Conservation (phyloP, 2,329 filamentous ascomycete species). For the Pseudopithomyces maydicus region DNA sequence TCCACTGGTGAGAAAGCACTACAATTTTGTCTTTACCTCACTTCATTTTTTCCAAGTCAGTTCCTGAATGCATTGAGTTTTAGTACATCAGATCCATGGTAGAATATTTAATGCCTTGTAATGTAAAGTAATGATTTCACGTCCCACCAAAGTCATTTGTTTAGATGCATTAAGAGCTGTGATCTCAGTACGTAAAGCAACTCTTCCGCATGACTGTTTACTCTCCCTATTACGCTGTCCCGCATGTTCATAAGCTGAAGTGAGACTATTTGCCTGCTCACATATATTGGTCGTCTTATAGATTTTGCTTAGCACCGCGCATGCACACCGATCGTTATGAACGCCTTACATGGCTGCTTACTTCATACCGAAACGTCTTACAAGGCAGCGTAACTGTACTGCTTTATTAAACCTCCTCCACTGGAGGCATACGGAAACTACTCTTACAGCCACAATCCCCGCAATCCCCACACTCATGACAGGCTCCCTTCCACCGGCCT, state of each 20-base stretch:
- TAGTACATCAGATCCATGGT: too few relatives aligned
- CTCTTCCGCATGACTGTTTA: neutral
- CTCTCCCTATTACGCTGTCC: neutral
- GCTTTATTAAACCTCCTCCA: neutral
- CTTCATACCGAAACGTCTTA: neutral
- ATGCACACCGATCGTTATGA: neutral
- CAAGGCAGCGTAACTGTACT: neutral
- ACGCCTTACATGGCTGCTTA: conserved; percentile 2
- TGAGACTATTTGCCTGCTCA: neutral
- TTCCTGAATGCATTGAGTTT: too few relatives aligned
- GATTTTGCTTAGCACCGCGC: neutral
- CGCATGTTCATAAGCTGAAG: neutral
- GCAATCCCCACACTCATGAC: neutral
- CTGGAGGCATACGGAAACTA: neutral
- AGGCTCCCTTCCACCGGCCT: neutral
- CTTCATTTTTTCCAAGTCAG: too few relatives aligned
- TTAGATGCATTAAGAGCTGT: neutral
- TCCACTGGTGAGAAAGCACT: neutral
- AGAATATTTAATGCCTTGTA: neutral
- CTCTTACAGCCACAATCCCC: neutral
- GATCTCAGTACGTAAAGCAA: neutral
- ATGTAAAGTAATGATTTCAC: too few relatives aligned
- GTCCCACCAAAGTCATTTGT: too few relatives aligned
- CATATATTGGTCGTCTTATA: neutral
- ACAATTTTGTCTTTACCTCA: neutral